Evolutionary conservation across 768 basidiomycete species (phyloP).

Genomic region (Rhizopogon vulgaris): DNA sequence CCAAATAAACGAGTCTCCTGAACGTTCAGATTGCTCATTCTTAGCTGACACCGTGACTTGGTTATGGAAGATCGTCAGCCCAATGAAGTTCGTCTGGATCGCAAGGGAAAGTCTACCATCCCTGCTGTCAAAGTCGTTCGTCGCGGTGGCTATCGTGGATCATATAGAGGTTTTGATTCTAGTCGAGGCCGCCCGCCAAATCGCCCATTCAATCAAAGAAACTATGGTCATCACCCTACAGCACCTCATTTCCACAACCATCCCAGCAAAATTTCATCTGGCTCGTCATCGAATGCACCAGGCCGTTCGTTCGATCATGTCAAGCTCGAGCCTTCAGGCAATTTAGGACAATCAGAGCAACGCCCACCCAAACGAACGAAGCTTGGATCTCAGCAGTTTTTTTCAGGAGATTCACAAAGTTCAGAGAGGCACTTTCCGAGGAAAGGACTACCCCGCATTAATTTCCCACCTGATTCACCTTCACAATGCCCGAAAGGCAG

Average conservation of each 20-base stretch:
- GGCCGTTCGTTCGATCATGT: not conserved
- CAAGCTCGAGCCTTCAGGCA: not conserved
- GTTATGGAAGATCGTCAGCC: slow-evolving; percentile 34
- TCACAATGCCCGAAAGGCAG: slow-evolving; percentile 10
- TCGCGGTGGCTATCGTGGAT: not conserved
- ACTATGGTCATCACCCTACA: not conserved
- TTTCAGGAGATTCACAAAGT: not conserved
- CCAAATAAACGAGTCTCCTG: slow-evolving; percentile 16
- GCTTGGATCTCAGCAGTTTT: not conserved
- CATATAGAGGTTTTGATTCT: not conserved
- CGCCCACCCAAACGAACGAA: not conserved
- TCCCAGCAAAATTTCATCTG: not conserved
- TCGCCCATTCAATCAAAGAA: not conserved
- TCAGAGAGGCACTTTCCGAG: not conserved
- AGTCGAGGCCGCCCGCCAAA: not conserved
- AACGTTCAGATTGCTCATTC: not conserved
- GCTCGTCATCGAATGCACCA: not conserved
- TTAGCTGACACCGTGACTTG: not conserved
- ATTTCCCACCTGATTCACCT: slow-evolving; percentile 6
- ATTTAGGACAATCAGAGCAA: not conserved
- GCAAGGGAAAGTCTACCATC: slow-evolving; percentile 25
- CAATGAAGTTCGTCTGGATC: slow-evolving; percentile 30
- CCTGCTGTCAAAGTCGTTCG: slow-evolving; percentile 18
- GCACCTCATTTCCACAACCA: not conserved
- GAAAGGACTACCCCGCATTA: not conserved